Evolutionary conservation across 148 eudicot genomes (phyloP), one percentile per base, ranked within the genome.

Genomic region (Hydrangea macrophylla): DNA sequence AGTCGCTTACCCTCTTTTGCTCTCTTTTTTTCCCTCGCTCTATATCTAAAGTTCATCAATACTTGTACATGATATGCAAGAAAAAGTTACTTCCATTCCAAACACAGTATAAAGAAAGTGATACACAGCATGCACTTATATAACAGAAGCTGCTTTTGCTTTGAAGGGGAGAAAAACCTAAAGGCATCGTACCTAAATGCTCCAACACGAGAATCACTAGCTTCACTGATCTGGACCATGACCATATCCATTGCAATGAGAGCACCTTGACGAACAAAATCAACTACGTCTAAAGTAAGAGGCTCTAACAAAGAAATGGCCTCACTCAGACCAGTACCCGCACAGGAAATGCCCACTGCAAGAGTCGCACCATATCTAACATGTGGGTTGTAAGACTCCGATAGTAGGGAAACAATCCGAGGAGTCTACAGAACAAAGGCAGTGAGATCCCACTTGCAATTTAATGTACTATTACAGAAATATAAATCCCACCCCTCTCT

Each of bases 171-270:
- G 32, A 1, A 32, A 7, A 20, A 57, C 17, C 17, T 42, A 42
- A 45, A 17, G 5, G 25, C 30, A 72, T 55, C 42, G 33, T 72
- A 94, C 99, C 99, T 91, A 79, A 94, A 94, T 67, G 96, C 71
- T 68, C 99, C 99, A 70, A 94, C 99, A 57, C 99, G 99, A 67
- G 97, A 89, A 73, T 94, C 99, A 77, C 91, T 87, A 67, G 97
- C 96, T 84, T 94, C 93, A 58, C 84, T 91, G 62, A 75, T 89
- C 84, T 94, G 99, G 48, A 94, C 83, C 97, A 94, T 86, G 42
- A 94, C 99, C 99, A 94, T 94, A 23, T 97, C 99, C 99, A 94
- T 90, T 42, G 99, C 95, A 75, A 94, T 94, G 30, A 94, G 70
- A 72, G 99, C 97, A 59, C 97, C 99, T 84, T 94, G 97, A 53